A percentile compares a stretch with the other conserved stretches of the same genome.
phyloP scores from a whole-genome alignment of 2,329 filamentous ascomycete genomes.

The Aureobasidium sp. region DNA sequence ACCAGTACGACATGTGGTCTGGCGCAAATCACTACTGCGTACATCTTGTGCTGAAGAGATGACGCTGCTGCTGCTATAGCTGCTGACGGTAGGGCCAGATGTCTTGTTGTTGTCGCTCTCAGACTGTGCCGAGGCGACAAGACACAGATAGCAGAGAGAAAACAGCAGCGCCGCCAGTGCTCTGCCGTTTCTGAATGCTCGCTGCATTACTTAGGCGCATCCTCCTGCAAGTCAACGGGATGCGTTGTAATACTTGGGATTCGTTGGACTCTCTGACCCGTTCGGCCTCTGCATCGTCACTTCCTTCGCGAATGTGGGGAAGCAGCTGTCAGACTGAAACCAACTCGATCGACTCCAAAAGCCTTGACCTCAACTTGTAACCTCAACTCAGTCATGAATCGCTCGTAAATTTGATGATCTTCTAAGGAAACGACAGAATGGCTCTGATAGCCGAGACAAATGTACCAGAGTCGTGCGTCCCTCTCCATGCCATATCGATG shows the following conservation, averaged over 20 bases:
- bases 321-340: neutral
- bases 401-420: constrained; percentile 9
- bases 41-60: neutral
- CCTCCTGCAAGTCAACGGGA: constrained; percentile 5
- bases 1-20: constrained; percentile 42
- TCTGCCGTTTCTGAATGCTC: constrained; percentile 4
- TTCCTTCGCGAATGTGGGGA: neutral
- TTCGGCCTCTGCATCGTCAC: constrained; percentile 4
- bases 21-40: neutral
- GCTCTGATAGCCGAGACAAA: constrained; percentile 7
- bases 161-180: constrained; percentile 9
- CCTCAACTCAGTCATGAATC: neutral
- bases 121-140: neutral
- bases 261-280: neutral
- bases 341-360: neutral
- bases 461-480: constrained; percentile 12
- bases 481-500: constrained; percentile 1
- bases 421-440: constrained; percentile 15
- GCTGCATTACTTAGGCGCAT: constrained; percentile 12
- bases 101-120: constrained; percentile 3
- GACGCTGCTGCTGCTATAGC: neutral
- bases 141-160: neutral
- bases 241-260: neutral
- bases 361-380: neutral
- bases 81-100: neutral